Conservation (phyloP, 306 rosid species). For the Citrullus colocynthis region DNA sequence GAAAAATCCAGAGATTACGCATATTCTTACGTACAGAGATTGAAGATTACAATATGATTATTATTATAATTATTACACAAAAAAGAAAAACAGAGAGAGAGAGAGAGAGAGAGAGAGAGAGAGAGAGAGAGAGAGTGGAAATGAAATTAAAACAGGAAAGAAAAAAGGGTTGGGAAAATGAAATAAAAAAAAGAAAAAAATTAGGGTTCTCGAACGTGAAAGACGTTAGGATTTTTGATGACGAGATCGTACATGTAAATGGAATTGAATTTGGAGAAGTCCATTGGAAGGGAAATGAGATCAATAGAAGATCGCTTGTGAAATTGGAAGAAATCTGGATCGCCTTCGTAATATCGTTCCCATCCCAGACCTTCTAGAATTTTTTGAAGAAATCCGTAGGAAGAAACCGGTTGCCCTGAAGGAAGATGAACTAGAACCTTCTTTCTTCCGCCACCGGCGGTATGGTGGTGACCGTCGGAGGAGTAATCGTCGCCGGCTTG, state of each 20-base stretch:
- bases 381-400: slow-evolving; percentile 53
- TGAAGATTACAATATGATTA: not conserved
- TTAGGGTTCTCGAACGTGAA: slow-evolving; percentile 69
- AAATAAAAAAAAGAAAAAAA: not conserved
- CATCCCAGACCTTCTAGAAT: slow-evolving; percentile 64
- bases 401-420: slow-evolving; percentile 39
- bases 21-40: not conserved
- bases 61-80: not conserved
- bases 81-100: not conserved
- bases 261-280: slow-evolving; percentile 70
- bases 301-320: slow-evolving; percentile 80
- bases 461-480: not conserved
- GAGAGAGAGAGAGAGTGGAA: not conserved
- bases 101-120: not conserved
- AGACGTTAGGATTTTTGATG: slow-evolving; percentile 65
- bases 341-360: slow-evolving; percentile 90
- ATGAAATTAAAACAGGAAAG: too few relatives aligned
- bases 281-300: slow-evolving; percentile 78
- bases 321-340: slow-evolving; percentile 67
- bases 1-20: not conserved
- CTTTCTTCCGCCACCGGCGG: slow-evolving; percentile 9
- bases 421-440: slow-evolving; percentile 69
- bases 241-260: slow-evolving; percentile 86
- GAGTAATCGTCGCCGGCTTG: slow-evolving; percentile 27
- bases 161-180: too few relatives aligned